Conservation (phyloP, 2,329 filamentous ascomycete genomes). For the Mollisia scopiformis region DNA sequence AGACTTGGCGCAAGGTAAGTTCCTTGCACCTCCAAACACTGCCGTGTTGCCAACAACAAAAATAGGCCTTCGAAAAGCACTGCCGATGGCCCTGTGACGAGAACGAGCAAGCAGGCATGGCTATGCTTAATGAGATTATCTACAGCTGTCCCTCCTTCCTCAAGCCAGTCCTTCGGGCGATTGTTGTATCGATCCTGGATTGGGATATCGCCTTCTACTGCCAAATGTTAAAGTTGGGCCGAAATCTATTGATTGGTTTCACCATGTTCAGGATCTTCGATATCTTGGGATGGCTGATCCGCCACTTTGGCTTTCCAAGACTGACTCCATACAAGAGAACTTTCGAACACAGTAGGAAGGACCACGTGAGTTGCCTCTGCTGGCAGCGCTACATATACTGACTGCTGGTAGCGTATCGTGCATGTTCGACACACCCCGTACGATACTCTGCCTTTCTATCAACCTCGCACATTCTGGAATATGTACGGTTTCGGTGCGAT, state of each 20-base stretch:
- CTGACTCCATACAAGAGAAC: slow-evolving; percentile 15
- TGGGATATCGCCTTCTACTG: slow-evolving; percentile 14
- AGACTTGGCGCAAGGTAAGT: slow-evolving; percentile 17
- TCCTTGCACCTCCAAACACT: neutral
- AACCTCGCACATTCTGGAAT: slow-evolving; percentile 17
- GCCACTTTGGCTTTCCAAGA: slow-evolving; percentile 7
- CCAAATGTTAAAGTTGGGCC: slow-evolving; percentile 14
- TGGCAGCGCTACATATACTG: neutral
- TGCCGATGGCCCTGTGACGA: slow-evolving; percentile 18
- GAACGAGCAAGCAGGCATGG: slow-evolving; percentile 16
- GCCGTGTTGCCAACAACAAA: neutral
- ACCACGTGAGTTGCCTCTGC: slow-evolving; percentile 4
- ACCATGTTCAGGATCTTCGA: slow-evolving; percentile 8
- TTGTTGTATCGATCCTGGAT: slow-evolving; percentile 17
- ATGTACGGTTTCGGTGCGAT: slow-evolving; percentile 16
- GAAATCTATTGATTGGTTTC: slow-evolving; percentile 7
- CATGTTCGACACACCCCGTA: slow-evolving; percentile 17
- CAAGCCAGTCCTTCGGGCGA: slow-evolving; percentile 12
- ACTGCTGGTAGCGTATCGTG: slow-evolving; percentile 4
- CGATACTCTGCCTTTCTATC: slow-evolving; percentile 19
- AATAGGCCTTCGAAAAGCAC: slow-evolving; percentile 13
- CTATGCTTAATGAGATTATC: slow-evolving; percentile 18
- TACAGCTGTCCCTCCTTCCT: slow-evolving; percentile 9
- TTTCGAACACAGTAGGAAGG: slow-evolving; percentile 5
- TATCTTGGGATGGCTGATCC: slow-evolving; percentile 13